Evolutionary conservation across 805 yeast genomes (phyloP), one percentile per base, ranked within the genome.

Genomic region (Pichia ethanolica): DNA sequence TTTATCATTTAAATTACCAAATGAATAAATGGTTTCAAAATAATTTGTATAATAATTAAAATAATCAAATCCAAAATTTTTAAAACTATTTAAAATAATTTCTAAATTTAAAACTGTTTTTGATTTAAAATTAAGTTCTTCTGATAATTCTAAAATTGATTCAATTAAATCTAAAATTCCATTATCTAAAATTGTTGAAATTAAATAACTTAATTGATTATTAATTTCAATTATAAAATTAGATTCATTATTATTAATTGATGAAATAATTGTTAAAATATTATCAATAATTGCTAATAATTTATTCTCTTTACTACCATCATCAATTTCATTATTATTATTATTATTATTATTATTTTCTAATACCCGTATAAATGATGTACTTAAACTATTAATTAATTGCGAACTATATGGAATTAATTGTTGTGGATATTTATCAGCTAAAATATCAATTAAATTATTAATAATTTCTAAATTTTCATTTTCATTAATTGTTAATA

Each of bases 371-470:
- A 86, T 60, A 60, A 90, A 88, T 62, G 91, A 97, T 45, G 80
- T 79, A 13, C 83, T 82, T 57, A 85, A 69, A 60, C 81, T 77
- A 4, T 63, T 61, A 32, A 84, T 77, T 48, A 86, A 67, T 50
- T 84, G 83, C n/a, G 80, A 72, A 37, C 95, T 91, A 65, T 87
- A 91, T 14, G 99, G 98, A 53, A 89, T 90, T 53, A 91, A 72
- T 65, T 90, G 93, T 55, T 81, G 83, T 7, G 93, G 75, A 68
- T 85, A 93, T 55, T 79, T 81, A 57, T 89, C 93, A 13, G 91
- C 97, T 59, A 93, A 82, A 56, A 87, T 95, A 69, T 91, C 97
- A 88, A 91, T 88, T 5, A 91, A 93, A 27, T 84, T 85, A 41
- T 89, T 80, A 32, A 91, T 75, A 3, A 89, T 77, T 60, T 93